Evolutionary conservation across 2,329 filamentous ascomycete species (phyloP).

Genomic region (Fusarium tuaranense): DNA sequence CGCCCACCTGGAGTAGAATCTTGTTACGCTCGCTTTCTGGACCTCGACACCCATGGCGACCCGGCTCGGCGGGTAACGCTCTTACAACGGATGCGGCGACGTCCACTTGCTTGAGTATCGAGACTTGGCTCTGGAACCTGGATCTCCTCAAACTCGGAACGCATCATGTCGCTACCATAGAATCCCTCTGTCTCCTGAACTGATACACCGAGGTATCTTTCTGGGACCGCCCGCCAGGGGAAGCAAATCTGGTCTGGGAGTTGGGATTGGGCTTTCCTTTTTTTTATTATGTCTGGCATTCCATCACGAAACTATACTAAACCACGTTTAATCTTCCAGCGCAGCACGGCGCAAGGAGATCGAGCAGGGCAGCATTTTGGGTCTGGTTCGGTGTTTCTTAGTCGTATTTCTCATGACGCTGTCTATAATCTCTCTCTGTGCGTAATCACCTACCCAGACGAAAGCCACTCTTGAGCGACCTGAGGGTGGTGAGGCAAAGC

Average conservation of each 20-base stretch:
- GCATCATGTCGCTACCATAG: conserved; percentile 39
- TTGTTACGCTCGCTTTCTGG: conserved; percentile 2
- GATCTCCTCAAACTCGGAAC: conserved; percentile 29
- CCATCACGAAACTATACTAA: conserved; percentile 51
- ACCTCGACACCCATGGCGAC: conserved; percentile 4
- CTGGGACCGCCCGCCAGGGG: conserved; percentile 29
- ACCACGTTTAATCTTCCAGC: conserved; percentile 52
- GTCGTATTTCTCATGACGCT: conserved; percentile 46
- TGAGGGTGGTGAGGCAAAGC: conserved; percentile 20
- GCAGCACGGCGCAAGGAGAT: conserved; percentile 54
- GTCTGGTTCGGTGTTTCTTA: conserved; percentile 49
- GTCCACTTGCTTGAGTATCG: conserved; percentile 6
- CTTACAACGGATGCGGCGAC: conserved; percentile 2
- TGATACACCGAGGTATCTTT: conserved; percentile 37
- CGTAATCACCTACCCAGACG: conserved; percentile 36
- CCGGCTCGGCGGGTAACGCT: conserved; percentile 14
- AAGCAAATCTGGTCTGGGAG: conserved; percentile 39
- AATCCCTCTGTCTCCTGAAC: conserved; percentile 30
- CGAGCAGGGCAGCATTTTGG: conserved; percentile 54
- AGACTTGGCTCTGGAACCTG: conserved; percentile 9
- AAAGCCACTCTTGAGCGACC: conserved; percentile 22
- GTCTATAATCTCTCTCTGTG: conserved; percentile 46
- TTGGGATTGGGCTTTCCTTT: conserved; percentile 36
- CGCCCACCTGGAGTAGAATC: conserved; percentile 13
- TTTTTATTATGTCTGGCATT: conserved; percentile 49